Evolutionary conservation across 169 alveolate genomes (phyloP), one percentile per base, ranked within the genome.

Genomic region (Plasmodium vivax): DNA sequence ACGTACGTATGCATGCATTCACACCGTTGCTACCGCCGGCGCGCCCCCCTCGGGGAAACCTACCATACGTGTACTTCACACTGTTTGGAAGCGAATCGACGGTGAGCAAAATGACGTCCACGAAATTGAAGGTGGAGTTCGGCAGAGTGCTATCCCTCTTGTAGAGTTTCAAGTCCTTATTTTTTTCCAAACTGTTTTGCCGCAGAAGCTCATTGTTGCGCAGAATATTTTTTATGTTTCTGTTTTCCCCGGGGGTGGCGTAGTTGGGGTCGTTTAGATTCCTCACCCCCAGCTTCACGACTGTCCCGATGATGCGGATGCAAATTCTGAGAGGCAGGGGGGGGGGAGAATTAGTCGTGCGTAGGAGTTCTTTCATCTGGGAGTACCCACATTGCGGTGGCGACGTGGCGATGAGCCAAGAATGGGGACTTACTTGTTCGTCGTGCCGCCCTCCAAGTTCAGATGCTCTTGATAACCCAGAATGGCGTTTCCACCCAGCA

Each of bases 281-380:
- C 32, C 51, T 90, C 30, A 56, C 51, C 34, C 93, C 83, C 36
- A 93, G 83, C 73, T 87, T 85, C 82, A 93, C 95, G 47, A 87
- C 95, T n/a, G 95, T 93, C 36, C 95, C 95, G 80, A 84, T 80
- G 36, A 79, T 74, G 9, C 95, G 95, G 23, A 93, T 84, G 36
- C 95, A 93, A 30, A 93, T 93, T 43, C 95, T 93, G 16, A 9
- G 73, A 3, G 27, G 19, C 27, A 19, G 19, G 0, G 34, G 32
- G 19, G 51, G 23, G 12, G 30, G 36, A 30, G 30, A 41, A 47
- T 14, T 7, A 27, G 3, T 19, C 27, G n/a, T 43, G 41, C n/a
- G 41, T 19, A n/a, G 75, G n/a, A 80, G 23, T 27, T 16, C 8
- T 47, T 32, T 47, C 47, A 14, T 80, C 32, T 0, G 10, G 77